A percentile compares a stretch with the other conserved stretches of the same genome.
Conservation (phyloP, 306 rosid species). For the Pueraria montana region DNA sequence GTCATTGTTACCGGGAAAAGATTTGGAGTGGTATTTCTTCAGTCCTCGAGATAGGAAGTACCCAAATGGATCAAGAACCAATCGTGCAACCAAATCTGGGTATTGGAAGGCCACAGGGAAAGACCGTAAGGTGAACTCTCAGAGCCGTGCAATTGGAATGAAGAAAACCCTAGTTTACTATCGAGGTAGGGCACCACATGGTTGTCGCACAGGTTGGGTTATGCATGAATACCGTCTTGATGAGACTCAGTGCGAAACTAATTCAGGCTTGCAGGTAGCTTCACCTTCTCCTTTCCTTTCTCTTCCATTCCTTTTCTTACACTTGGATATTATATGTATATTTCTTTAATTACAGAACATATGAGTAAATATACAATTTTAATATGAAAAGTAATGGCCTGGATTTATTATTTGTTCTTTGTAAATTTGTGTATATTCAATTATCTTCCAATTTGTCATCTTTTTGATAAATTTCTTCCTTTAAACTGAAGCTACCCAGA, state of each 20-base stretch:
- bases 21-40: conserved; percentile 98
- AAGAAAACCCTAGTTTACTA: conserved; percentile 99
- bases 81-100: conserved; percentile 92
- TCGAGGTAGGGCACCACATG: conserved; percentile 96
- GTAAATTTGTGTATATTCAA: no score
- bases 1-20: conserved; percentile 94
- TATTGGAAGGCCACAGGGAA: conserved; percentile 99
- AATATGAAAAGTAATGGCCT: no score
- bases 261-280: conserved; percentile 76
- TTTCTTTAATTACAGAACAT: no score
- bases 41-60: conserved; percentile 94
- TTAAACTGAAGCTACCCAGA: no score
- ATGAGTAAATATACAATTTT: no score
- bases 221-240: conserved; percentile 99
- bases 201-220: conserved; percentile 90
- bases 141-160: conserved; percentile 79
- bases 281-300: not conserved
- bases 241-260: conserved; percentile 78
- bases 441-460: no score
- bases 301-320: no score
- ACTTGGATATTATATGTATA: no score
- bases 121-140: conserved; percentile 88
- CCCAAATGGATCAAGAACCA: conserved; percentile 97
- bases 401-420: no score
- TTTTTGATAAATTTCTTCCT: no score